Conservation (phyloP, 2,329 filamentous ascomycete genomes). For the Raffaelea albimanens region DNA sequence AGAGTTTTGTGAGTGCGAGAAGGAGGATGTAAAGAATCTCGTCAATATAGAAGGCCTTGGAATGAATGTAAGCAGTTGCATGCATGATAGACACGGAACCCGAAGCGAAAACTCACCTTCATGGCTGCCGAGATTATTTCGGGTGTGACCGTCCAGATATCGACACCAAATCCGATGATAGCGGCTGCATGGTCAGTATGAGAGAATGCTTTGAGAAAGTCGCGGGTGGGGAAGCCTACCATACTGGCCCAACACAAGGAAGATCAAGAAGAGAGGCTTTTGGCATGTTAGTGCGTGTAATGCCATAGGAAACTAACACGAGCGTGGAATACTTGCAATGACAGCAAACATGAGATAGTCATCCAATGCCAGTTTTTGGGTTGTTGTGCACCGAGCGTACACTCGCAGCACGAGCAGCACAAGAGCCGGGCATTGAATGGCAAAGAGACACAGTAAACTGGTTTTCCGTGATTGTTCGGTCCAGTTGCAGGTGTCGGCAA, state of each 20-base stretch:
- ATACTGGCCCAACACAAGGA: conserved; percentile 22
- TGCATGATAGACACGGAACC: no score
- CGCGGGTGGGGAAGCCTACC: conserved; percentile 13
- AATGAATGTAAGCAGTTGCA: not conserved
- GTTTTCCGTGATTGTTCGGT: conserved; percentile 21
- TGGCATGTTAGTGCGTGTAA: not conserved
- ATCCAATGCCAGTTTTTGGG: conserved; percentile 23
- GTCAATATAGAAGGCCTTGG: conserved; percentile 23
- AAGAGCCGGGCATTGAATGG: conserved; percentile 25
- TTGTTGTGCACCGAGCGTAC: conserved; percentile 24
- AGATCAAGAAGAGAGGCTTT: conserved; percentile 20
- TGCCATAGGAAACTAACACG: no score
- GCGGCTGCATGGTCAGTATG: conserved; percentile 14
- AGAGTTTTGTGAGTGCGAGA: conserved; percentile 21
- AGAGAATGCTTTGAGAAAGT: not conserved
- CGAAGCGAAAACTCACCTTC: conserved; percentile 18
- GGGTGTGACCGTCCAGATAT: conserved; percentile 25
- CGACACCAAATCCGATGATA: conserved; percentile 22
- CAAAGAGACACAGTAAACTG: conserved; percentile 24
- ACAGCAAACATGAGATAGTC: conserved; percentile 30
- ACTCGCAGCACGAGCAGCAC: conserved; percentile 26
- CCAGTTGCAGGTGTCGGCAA: conserved; percentile 16
- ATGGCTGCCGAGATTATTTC: conserved; percentile 20
- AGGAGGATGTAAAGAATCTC: conserved; percentile 23
- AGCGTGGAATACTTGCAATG: conserved; percentile 19